These are phyloP conservation scores for Kwoniella mangroviensis DNA, from an alignment of 768 basidiomycete genomes.

Conservation along the genomic window DNA sequence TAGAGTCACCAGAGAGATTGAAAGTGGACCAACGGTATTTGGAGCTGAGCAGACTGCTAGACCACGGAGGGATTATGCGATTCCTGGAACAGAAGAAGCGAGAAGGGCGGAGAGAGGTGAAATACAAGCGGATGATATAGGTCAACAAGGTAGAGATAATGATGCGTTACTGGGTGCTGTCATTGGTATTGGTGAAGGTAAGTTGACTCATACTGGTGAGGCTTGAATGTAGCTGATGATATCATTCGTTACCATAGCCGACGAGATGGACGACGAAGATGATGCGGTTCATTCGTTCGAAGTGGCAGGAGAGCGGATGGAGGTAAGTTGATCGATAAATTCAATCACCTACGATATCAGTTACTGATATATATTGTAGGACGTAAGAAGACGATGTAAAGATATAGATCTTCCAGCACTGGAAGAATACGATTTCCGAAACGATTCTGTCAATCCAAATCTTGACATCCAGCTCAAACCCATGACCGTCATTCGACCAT, in stretches of 20 bases:
- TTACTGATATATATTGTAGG: conserved; percentile 61
- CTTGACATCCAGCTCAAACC: conserved; percentile 98
- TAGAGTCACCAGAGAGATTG: conserved; percentile 62
- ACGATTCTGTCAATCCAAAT: conserved; percentile 94
- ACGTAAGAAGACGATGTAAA: conserved; percentile 93
- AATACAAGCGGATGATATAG: conserved; percentile 55
- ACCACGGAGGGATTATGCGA: conserved; percentile 83
- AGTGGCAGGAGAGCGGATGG: conserved; percentile 90
- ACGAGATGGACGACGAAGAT: conserved; percentile 95
- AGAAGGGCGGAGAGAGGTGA: conserved; percentile 49
- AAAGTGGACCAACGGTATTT: conserved; percentile 60
- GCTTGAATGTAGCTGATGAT: background rate
- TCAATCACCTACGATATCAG: too few relatives aligned
- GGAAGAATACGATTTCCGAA: conserved; percentile 98
- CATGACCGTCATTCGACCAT: conserved; percentile 93
- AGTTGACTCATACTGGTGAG: conserved; percentile 38
- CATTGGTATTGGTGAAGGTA: conserved; percentile 90
- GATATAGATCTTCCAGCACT: conserved; percentile 97
- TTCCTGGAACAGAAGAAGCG: conserved; percentile 78
- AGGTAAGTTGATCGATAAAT: conserved; percentile 63
- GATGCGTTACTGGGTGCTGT: conserved; percentile 89
- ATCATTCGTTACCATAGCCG: conserved; percentile 62
- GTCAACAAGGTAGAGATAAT: conserved; percentile 57
- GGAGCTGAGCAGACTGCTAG: conserved; percentile 75
- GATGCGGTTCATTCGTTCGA: conserved; percentile 97